Base-by-base conservation (phyloP, 805 yeast species). In the Metschnikowia noctiluminum region DNA sequence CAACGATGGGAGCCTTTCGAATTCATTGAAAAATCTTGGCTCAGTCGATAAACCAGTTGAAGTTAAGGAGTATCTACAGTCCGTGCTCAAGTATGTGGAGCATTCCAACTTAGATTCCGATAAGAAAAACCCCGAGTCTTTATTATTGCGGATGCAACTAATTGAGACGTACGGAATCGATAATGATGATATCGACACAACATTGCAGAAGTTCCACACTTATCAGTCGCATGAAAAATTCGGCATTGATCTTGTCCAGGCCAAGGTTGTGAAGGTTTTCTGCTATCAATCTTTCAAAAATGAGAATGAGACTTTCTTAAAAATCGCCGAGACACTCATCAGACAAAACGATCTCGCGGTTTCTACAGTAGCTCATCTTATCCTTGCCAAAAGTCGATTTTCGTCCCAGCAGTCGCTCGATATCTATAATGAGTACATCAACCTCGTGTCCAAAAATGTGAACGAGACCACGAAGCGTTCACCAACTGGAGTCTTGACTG, bases 381-480 rank as follows among this genome's bases (percentile, higher is more conserved):
- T 81, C 12, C 53, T 80, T 8, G 76, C 74, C 0, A 60, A 68
- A 26, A 60, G 78, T 10, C 63, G 62, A 35, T 71, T 74, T 38
- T 67, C 74, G 36, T 49, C 65, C 7, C 76, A 73, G 8, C 52
- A 61, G 38, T 62, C 79, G 0, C 63, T 81, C 36, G 67, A 64
- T 2, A 48, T 77, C 4, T 81, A 71, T 61, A 81, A 81, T 54
- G 65, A 68, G 13, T 72, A 73, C 58, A 76, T 80, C 32, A 59
- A 62, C 13, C 58, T 57, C 10, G 69, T 73, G 0, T 65, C 76
- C 1, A 57, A 50, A 7, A 64, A 63, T 16, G 54, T 60, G 7
- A 70, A 66, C 43, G 62, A 63, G 27, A 51, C 42, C 3, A 56
- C 62, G 1, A 60, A 62, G 1, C 48, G 74, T 12, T 76, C 83